Evolutionary conservation across 352 stramenopile species (phyloP), one percentile per base, ranked within the genome.

Genomic region (Lagenidium sp.): DNA sequence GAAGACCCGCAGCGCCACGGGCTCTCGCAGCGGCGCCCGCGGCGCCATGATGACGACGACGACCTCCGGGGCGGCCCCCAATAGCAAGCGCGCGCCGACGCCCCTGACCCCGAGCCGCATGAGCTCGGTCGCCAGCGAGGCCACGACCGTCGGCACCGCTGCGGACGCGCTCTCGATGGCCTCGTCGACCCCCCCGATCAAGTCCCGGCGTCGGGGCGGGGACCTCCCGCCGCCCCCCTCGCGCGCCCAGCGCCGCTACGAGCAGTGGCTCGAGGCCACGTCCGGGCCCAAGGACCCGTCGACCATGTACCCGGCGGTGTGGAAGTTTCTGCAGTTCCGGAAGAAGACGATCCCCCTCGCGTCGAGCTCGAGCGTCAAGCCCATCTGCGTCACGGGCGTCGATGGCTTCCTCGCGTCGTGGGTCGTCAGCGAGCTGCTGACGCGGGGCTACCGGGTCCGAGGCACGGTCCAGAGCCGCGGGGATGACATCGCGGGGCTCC

Each of bases 391-490:
- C 22, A 94, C 82, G 10, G 82, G 82, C 26, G 82, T 92, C 6
- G 80, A 94, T 47, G 78, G 78, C 13, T 94, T 94, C 36, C 43
- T 92, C 41, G 76, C 75, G 15, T 86, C 82, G 15, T 94, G 82
- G 82, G 85, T 92, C 55, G 82, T 90, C 20, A 76, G 57, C 41
- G 80, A 94, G 50, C 55, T 94, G 29, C 57, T 94, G 0, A 69
- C 51, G 28, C 65, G 71, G 28, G 82, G 82, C 6, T 94, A 92
- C 41, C 79, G 69, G 23, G 82, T 94, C 28, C 77, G 79, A 23
- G 82, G 82, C 20, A 94, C 82, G 1, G 79, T 94, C 30, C 79
- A 94, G 55, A 94, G 82, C 50, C 76, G 74, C 30, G 83, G 80
- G 25, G 82, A 94, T 48, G 75, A 94, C 53, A 82, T 92, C 32